phyloP scores from a whole-genome alignment of 2,329 filamentous ascomycete species.

The Pyrenochaeta sp. region DNA sequence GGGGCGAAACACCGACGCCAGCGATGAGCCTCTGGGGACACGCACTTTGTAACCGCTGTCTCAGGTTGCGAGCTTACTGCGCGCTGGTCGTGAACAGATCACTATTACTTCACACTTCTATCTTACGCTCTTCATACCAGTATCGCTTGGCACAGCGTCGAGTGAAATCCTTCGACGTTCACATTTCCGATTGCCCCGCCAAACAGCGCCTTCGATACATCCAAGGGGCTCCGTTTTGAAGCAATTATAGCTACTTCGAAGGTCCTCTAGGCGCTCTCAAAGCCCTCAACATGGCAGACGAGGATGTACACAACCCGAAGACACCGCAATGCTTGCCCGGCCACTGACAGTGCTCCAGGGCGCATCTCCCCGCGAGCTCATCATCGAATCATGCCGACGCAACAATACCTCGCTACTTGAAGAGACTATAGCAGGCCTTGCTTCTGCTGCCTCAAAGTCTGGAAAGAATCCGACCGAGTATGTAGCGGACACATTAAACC shows the following conservation, averaged over 20 bases:
- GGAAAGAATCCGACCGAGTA: constrained; percentile 65
- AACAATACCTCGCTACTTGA: constrained; percentile 89
- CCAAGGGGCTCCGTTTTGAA: constrained; percentile 9
- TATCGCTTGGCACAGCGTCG: background rate
- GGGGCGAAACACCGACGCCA: constrained; percentile 27
- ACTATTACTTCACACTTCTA: background rate
- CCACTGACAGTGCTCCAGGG: constrained; percentile 64
- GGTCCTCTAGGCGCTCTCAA: background rate
- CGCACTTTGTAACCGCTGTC: constrained; percentile 24
- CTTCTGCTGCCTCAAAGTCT: constrained; percentile 55
- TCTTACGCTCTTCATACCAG: background rate
- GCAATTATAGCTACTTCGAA: background rate
- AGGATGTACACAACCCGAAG: constrained; percentile 24
- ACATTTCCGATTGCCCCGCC: constrained; percentile 20
- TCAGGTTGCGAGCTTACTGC: constrained; percentile 23
- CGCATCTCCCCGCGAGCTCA: constrained; percentile 82
- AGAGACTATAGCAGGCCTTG: constrained; percentile 70
- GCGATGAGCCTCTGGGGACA: constrained; percentile 20
- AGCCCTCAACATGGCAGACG: constrained; percentile 45
- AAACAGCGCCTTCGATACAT: constrained; percentile 13
- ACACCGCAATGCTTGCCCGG: background rate
- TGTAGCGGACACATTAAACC: constrained; percentile 82
- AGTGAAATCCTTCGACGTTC: constrained; percentile 5
- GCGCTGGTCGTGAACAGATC: constrained; percentile 12
- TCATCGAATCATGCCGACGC: constrained; percentile 91